phyloP scores from a whole-genome alignment of 192 early-diverging fungal species.

The Dissophora globulifera region DNA sequence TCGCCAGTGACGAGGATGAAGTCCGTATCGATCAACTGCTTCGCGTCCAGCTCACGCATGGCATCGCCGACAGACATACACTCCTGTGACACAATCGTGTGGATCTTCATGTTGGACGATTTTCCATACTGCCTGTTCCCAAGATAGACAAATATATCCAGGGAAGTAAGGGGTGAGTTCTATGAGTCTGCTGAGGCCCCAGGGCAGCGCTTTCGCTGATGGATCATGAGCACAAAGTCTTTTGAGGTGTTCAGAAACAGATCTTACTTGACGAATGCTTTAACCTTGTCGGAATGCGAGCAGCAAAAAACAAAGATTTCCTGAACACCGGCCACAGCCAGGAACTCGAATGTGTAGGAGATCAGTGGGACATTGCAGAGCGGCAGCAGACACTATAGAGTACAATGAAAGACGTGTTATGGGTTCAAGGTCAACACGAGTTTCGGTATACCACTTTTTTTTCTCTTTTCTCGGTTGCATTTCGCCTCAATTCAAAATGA shows the following conservation, averaged over 20 bases:
- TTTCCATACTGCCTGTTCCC: conserved; percentile 71
- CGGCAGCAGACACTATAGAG: conserved; percentile 83
- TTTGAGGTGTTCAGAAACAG: neutral
- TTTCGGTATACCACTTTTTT: neutral
- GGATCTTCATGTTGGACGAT: conserved; percentile 74
- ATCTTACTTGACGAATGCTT: conserved; percentile 82
- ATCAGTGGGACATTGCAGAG: conserved; percentile 96
- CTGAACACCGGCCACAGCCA: conserved; percentile 86
- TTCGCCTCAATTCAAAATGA: neutral
- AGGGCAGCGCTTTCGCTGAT: too few species aligned
- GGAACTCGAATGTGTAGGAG: conserved; percentile 95
- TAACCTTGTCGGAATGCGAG: conserved; percentile 85
- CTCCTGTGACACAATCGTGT: conserved; percentile 77
- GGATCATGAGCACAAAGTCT: too few species aligned
- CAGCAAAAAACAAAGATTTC: conserved; percentile 90
- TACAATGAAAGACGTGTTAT: neutral
- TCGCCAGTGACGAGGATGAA: conserved; percentile 94
- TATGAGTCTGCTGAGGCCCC: too few species aligned
- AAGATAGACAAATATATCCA: too few species aligned
- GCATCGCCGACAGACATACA: conserved; percentile 90
- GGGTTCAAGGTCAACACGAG: neutral
- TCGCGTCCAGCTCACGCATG: conserved; percentile 87
- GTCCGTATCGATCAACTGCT: conserved; percentile 81
- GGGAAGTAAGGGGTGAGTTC: too few species aligned
- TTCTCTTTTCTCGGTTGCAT: neutral